Evolutionary conservation across 177 flowering plant genomes (phyloP), one percentile per base, ranked within the genome.

Genomic region (Vitis hybrid): DNA sequence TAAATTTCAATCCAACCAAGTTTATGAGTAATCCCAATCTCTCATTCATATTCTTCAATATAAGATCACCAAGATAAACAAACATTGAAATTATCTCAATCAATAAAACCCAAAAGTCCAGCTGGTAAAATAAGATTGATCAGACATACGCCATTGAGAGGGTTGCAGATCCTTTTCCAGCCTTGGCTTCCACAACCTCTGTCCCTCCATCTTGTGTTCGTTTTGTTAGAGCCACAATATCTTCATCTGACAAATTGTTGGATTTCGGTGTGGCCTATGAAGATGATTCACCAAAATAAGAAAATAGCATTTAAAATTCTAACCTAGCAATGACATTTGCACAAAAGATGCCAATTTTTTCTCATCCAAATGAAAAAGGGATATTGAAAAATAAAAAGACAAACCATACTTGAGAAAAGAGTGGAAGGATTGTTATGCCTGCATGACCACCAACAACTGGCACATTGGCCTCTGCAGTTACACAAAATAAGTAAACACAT

Each of bases 361-460:
- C 12, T 15, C 4, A 15, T 15, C 15, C 63, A 45, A 54, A 1
- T 48, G 26, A 55, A 7, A 17, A 15, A 65, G 60, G 14, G 69
- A 39, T 1, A 39, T 39, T 39, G 11, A 51, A 4, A 51, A 34
- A 50, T 6, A 56, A 4, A 68, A 17, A 23, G 51, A 18, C 14
- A 15, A 79, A 93, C 97, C 72, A 39, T 39, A 39, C 45, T 39
- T 91, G 97, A 56, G 97, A 93, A 74, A 93, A 93, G 30, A 94
- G 84, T 39, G 98, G 98, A 17, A 94, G 94, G 68, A 94, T 94
- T 65, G 98, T 94, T 48, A 93, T 75, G 34, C 98, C 98, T 66
- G 98, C 98, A 73, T 94, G 98, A 51, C 98, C 98, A 76, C 98
- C 98, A 72, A 94, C 87, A 73, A 94, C 98, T 13, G 98, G 98